phyloP scores from a whole-genome alignment of 768 basidiomycete genomes.

The Mycena indigotica region DNA sequence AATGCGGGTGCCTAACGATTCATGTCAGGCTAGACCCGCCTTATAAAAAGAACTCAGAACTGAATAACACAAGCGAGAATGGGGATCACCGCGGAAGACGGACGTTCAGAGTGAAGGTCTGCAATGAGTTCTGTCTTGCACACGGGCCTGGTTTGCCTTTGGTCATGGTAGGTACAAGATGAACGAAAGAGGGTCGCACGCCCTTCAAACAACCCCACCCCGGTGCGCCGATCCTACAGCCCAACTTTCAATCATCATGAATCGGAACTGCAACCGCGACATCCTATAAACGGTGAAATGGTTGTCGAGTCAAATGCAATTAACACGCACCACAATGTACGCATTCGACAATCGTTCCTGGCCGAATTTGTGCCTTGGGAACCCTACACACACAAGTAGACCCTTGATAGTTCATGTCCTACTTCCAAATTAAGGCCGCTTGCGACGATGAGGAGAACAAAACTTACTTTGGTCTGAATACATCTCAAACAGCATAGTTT shows the following conservation, averaged over 20 bases:
- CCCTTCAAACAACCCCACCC: no score
- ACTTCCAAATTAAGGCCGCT: not conserved
- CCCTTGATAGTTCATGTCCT: constrained; percentile 99
- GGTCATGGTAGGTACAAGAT: no score
- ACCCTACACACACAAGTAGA: constrained; percentile 98
- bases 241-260: no score
- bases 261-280: constrained; percentile 89
- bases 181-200: no score
- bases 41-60: no score
- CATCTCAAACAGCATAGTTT: constrained; percentile 96
- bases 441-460: constrained; percentile 2
- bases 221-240: no score
- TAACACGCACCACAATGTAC: constrained; percentile 86
- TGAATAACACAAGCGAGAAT: not conserved
- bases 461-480: constrained; percentile 83
- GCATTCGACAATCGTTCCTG: constrained; percentile 93
- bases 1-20: not conserved
- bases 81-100: no score
- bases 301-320: constrained; percentile 5
- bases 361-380: constrained; percentile 89
- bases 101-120: no score
- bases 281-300: constrained; percentile 52
- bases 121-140: no score
- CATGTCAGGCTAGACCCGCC: no score
- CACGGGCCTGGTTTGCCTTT: no score